Percentiles rank a stretch among this genome's conserved stretches.
phyloP scores from a whole-genome alignment of 768 basidiomycete species.

The Phaffia tasmanica region DNA sequence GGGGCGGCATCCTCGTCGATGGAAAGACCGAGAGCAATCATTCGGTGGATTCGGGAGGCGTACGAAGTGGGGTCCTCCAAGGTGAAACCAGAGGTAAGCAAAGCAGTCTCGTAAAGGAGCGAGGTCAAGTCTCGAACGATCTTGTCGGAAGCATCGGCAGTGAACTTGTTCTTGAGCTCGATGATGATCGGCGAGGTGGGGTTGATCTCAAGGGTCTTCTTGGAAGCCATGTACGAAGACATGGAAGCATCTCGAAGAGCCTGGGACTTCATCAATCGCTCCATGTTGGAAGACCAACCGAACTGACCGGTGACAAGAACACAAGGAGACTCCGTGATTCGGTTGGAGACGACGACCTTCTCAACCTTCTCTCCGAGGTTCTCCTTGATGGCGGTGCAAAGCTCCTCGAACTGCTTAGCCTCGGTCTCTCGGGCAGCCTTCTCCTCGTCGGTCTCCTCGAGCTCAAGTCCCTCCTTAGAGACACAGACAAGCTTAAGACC shows the following conservation, averaged over 20 bases:
- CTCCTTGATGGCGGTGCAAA: conserved; percentile 93
- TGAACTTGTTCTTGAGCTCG: conserved; percentile 88
- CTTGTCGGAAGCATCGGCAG: conserved; percentile 97
- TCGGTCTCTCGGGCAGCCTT: conserved; percentile 83
- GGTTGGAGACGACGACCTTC: conserved; percentile 96
- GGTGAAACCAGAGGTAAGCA: conserved; percentile 56
- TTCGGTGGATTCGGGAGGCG: conserved; percentile 90
- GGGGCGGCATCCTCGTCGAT: conserved; percentile 55
- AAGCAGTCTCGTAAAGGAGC: conserved; percentile 91
- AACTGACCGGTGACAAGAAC: conserved; percentile 98
- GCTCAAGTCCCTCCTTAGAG: conserved; percentile 97
- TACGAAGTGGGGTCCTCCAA: conserved; percentile 91
- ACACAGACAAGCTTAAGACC: conserved; percentile 95
- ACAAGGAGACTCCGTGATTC: conserved; percentile 91
- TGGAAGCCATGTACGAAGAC: conserved; percentile 98
- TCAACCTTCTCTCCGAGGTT: conserved; percentile 98
- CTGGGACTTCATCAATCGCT: conserved; percentile 99
- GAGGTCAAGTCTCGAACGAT: conserved; percentile 92
- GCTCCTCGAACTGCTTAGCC: conserved; percentile 65
- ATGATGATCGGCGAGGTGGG: conserved; percentile 82
- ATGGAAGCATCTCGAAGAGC: conserved; percentile 90
- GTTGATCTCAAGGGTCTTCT: conserved; percentile 96
- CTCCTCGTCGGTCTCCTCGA: conserved; percentile 98
- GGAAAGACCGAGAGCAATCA: conserved; percentile 61
- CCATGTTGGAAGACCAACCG: conserved; percentile 99